These are phyloP conservation scores for Eucalyptus polyanthemos DNA, from an alignment of 345 rosid species.

Conservation along the genomic window DNA sequence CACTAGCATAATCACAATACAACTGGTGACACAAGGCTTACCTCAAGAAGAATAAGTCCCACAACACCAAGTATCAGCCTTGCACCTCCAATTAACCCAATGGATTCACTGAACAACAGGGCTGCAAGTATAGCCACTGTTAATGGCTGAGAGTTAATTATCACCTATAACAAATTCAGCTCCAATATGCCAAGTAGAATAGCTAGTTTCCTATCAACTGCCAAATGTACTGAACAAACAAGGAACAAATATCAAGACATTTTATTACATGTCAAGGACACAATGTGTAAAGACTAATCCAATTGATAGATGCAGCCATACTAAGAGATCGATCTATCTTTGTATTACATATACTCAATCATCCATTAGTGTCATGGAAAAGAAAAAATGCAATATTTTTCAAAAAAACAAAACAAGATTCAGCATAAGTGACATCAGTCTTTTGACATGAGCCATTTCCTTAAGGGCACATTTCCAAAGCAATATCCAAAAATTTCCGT, in stretches of 20 bases:
- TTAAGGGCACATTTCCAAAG: neutral
- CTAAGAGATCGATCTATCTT: neutral
- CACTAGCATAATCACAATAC: no score
- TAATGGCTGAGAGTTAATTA: constrained; percentile 86
- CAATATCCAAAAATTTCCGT: neutral
- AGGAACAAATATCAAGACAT: neutral
- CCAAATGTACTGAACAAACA: neutral
- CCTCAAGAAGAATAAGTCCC: constrained; percentile 48
- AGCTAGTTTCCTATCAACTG: neutral
- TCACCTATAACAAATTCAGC: constrained; percentile 37
- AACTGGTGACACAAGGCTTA: no score
- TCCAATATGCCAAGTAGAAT: neutral
- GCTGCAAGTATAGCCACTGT: constrained; percentile 88
- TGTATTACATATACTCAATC: neutral
- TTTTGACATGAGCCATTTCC: neutral
- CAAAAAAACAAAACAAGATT: neutral
- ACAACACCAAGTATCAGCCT: constrained; percentile 72
- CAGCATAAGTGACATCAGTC: no score
- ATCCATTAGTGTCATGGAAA: neutral
- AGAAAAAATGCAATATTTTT: neutral
- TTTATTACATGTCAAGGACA: neutral
- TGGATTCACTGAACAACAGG: constrained; percentile 68
- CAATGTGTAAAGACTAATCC: neutral
- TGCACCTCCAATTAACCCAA: constrained; percentile 62
- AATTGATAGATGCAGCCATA: neutral